Conservation (phyloP, 495 filamentous ascomycete species). For the Hypoxylon trugodes region DNA sequence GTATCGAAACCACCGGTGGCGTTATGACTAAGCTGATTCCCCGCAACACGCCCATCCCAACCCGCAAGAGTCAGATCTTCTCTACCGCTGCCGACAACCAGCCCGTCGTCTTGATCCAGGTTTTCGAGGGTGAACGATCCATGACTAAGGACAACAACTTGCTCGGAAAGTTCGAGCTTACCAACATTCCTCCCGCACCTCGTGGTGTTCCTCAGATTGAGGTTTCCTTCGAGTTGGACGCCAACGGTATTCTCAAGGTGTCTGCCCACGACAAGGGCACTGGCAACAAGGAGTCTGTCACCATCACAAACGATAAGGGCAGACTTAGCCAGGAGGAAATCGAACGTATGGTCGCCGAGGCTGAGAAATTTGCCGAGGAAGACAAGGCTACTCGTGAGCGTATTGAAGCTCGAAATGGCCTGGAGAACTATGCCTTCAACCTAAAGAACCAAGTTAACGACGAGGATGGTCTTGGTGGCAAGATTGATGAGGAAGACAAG, state of each 20-base stretch:
- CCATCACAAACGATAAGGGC: slow-evolving; percentile 98
- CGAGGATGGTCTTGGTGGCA: slow-evolving; percentile 94
- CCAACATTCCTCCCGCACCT: slow-evolving; percentile 90
- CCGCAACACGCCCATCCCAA: slow-evolving; percentile 94
- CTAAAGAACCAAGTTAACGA: slow-evolving; percentile 99
- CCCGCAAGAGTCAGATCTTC: slow-evolving; percentile 97
- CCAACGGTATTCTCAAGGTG: slow-evolving; percentile 97
- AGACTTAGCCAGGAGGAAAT: slow-evolving; percentile 96
- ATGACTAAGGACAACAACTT: slow-evolving; percentile 98
- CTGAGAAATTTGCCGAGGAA: slow-evolving; percentile 98
- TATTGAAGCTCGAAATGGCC: slow-evolving; percentile 93
- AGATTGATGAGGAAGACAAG: slow-evolving; percentile 99
- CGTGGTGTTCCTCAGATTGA: slow-evolving; percentile 98
- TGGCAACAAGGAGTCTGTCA: slow-evolving; percentile 94
- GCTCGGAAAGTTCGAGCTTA: slow-evolving; percentile 97
- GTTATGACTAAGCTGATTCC: slow-evolving; percentile 98
- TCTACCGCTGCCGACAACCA: slow-evolving; percentile 98
- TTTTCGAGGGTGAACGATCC: slow-evolving; percentile 94
- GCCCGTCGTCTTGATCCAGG: slow-evolving; percentile 95
- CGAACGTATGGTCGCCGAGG: slow-evolving; percentile 96
- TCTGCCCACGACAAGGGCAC: slow-evolving; percentile 96
- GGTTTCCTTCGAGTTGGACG: slow-evolving; percentile 96
- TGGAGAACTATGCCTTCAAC: slow-evolving; percentile 96
- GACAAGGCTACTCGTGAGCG: slow-evolving; percentile 96
- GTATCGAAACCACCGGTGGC: slow-evolving; percentile 98